A percentile compares a stretch with the other conserved stretches of the same genome.
These are phyloP conservation scores for Typha latifolia DNA, from an alignment of 176 grass and related monocot species.

Conservation along the genomic window DNA sequence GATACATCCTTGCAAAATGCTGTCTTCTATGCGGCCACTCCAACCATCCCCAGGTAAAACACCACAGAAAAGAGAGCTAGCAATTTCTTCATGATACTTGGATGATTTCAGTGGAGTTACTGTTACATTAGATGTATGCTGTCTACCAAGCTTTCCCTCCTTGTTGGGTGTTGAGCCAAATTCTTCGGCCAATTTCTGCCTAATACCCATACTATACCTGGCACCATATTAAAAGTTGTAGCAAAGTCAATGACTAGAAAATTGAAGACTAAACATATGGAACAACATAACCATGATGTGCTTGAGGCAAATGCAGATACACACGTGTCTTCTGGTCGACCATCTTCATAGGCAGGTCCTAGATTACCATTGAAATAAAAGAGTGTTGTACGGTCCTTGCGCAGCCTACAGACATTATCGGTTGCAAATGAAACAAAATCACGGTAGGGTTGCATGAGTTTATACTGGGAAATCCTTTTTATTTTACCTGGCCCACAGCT, in stretches of 20 bases:
- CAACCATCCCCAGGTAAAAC: constrained; percentile 94
- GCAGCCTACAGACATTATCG: constrained; percentile 38
- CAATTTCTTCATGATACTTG: constrained; percentile 72
- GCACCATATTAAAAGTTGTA: constrained; percentile 23
- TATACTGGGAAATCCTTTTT: neutral
- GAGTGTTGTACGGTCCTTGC: constrained; percentile 62
- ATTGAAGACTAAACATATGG: constrained; percentile 13
- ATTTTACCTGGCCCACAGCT: constrained; percentile 74
- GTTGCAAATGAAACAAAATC: constrained; percentile 13
- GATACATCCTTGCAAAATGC: constrained; percentile 87
- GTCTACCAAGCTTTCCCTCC: constrained; percentile 67
- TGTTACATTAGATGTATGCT: constrained; percentile 48
- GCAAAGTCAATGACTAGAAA: constrained; percentile 6
- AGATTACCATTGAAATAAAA: constrained; percentile 99
- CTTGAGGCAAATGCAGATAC: constrained; percentile 24
- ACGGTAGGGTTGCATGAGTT: neutral
- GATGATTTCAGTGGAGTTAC: constrained; percentile 58
- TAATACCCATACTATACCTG: constrained; percentile 92
- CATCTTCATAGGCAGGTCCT: constrained; percentile 71
- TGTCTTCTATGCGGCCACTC: constrained; percentile 94
- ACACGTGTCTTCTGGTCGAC: constrained; percentile 70
- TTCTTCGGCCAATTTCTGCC: constrained; percentile 81
- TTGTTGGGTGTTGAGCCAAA: constrained; percentile 79
- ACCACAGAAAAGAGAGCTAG: constrained; percentile 86
- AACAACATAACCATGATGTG: neutral